Conservation (phyloP, 805 yeast species). For the Kodamaea kakaduensis region DNA sequence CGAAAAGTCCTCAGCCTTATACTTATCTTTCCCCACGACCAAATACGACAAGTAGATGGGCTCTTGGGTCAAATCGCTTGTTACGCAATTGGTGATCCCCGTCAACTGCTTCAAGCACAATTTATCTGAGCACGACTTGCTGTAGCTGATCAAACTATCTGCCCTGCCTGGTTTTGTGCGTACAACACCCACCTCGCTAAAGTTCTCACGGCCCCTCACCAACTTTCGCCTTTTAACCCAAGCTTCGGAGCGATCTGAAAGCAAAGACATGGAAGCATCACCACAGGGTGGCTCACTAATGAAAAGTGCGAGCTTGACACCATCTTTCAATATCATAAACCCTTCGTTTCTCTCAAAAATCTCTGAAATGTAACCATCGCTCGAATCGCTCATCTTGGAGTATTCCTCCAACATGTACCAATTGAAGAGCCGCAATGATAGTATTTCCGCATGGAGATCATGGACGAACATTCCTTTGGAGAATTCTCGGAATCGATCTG, state of each 20-base stretch:
- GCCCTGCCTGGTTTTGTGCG: conserved; percentile 91
- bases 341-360: conserved; percentile 2
- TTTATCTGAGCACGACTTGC: conserved; percentile 91
- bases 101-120: conserved; percentile 58
- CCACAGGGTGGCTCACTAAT: conserved; percentile 88
- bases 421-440: conserved; percentile 70
- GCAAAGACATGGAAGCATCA: conserved; percentile 64
- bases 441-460: conserved; percentile 87
- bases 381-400: too few species aligned
- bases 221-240: conserved; percentile 14
- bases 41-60: conserved; percentile 45
- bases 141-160: conserved; percentile 67
- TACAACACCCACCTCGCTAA: conserved; percentile 55
- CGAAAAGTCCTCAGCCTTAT: conserved; percentile 23
- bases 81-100: conserved; percentile 49
- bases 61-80: conserved; percentile 30
- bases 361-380: background rate
- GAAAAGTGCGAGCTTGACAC: conserved; percentile 51
- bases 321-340: conserved; percentile 29
- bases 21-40: conserved; percentile 40
- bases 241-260: conserved; percentile 12
- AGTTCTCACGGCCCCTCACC: conserved; percentile 62
- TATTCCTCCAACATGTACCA: conserved; percentile 51
- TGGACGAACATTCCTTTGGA: conserved; percentile 66
- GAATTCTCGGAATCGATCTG: conserved; percentile 45